These are phyloP conservation scores for Tulasnella sp. DNA, from an alignment of 768 basidiomycete species.

Conservation along the genomic window DNA sequence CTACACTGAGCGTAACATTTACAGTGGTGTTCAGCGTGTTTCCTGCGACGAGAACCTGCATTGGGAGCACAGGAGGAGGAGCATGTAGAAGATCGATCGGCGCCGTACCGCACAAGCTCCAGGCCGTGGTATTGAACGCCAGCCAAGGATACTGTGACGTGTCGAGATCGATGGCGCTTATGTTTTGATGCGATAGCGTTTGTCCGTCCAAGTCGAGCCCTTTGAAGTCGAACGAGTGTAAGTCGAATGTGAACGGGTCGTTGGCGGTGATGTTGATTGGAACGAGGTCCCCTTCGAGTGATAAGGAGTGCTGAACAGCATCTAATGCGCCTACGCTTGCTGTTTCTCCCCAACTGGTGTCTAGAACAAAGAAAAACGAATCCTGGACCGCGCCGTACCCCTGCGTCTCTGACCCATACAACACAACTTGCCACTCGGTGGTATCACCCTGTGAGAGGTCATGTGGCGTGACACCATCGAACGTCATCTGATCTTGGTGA, in stretches of 20 bases:
- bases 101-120: constrained; percentile 55
- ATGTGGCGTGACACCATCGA: constrained; percentile 65
- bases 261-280: constrained; percentile 62
- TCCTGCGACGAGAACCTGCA: constrained; percentile 48
- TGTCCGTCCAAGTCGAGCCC: constrained; percentile 54
- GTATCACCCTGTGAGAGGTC: constrained; percentile 32
- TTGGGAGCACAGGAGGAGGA: constrained; percentile 37
- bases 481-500: constrained; percentile 52
- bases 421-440: constrained; percentile 37
- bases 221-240: constrained; percentile 44
- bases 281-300: constrained; percentile 34
- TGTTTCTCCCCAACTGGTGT: constrained; percentile 35
- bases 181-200: constrained; percentile 45
- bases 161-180: constrained; percentile 48
- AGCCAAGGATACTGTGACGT: constrained; percentile 37
- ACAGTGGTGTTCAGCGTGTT: constrained; percentile 53
- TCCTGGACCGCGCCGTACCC: constrained; percentile 54
- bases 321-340: not conserved
- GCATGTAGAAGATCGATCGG: constrained; percentile 33
- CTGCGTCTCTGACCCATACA: constrained; percentile 61
- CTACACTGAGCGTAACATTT: constrained; percentile 51
- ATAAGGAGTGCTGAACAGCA: constrained; percentile 42
- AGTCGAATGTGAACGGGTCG: constrained; percentile 43
- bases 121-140: constrained; percentile 42
- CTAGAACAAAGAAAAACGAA: constrained; percentile 47